Evolutionary conservation across 495 filamentous ascomycete species (phyloP).

Genomic region (Hypoxylon cercidicola): DNA sequence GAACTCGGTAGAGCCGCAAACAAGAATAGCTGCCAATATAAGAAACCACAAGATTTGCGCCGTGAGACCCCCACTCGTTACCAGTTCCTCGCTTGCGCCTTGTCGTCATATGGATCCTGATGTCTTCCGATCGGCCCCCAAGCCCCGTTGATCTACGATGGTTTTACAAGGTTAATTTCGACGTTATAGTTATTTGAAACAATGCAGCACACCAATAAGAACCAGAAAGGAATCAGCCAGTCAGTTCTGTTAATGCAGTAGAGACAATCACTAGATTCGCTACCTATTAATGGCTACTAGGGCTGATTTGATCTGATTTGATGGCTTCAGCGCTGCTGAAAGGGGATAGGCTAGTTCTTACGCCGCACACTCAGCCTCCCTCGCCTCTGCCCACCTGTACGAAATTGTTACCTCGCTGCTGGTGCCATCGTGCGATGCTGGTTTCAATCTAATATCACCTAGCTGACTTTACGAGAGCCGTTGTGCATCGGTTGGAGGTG

Average conservation of each 20-base stretch:
- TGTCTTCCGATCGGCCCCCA: conserved; percentile 3
- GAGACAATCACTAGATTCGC: not conserved
- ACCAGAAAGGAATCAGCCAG: conserved; percentile 2
- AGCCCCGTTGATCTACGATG: conserved; percentile 17
- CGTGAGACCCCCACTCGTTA: conserved; percentile 21
- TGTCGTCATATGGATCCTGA: conserved; percentile 3
- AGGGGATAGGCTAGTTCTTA: conserved; percentile 13
- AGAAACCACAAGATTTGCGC: conserved; percentile 10
- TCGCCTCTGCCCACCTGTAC: conserved; percentile 19
- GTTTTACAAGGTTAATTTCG: conserved; percentile 16
- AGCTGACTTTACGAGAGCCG: not conserved
- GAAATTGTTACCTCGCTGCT: conserved; percentile 9
- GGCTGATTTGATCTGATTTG: conserved; percentile 29
- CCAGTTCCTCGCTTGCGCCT: conserved; percentile 10
- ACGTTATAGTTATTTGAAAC: conserved; percentile 15
- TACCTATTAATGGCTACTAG: conserved; percentile 24
- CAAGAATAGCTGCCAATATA: conserved; percentile 19
- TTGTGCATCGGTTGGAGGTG: conserved; percentile 21
- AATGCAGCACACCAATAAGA: conserved; percentile 6
- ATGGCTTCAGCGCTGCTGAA: conserved; percentile 25
- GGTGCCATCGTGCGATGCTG: conserved; percentile 25
- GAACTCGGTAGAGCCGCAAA: conserved; percentile 15
- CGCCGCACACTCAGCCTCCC: conserved; percentile 30
- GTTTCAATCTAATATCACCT: conserved; percentile 22
- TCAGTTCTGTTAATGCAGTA: conserved; percentile 6